Evolutionary conservation across 1,284 basidiomycete species (phyloP).

Genomic region (Ganoderma lucidum): DNA sequence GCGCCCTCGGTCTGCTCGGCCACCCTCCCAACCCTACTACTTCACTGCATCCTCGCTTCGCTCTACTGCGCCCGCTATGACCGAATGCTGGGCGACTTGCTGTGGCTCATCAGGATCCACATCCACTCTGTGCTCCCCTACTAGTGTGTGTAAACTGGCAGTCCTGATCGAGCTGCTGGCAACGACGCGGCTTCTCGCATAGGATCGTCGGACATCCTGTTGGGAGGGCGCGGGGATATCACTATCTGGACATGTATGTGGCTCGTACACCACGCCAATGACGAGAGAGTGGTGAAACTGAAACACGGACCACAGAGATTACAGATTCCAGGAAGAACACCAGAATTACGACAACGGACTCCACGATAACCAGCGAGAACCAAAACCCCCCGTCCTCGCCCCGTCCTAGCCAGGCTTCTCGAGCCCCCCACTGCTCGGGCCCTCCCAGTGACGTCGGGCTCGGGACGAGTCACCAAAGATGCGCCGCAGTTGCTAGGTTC

Average conservation of each 20-base stretch:
- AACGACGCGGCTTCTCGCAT: conserved; percentile 2
- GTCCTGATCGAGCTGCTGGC: neutral
- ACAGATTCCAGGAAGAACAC: neutral
- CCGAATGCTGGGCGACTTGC: conserved; percentile 5
- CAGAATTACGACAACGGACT: neutral
- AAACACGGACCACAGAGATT: neutral
- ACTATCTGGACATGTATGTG: neutral
- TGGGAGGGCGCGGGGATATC: neutral
- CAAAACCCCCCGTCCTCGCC: neutral
- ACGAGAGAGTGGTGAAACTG: conserved; percentile 3
- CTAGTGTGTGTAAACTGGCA: neutral
- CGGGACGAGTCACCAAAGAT: neutral
- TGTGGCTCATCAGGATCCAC: neutral
- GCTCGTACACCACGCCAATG: conserved; percentile 6
- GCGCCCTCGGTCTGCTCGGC: conserved; percentile 11
- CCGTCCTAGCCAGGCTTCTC: neutral
- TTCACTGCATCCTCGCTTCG: neutral
- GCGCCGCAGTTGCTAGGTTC: conserved; percentile 5
- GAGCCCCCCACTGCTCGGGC: neutral
- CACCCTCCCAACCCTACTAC: neutral
- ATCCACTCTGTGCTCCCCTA: neutral
- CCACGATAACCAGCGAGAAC: conserved; percentile 7
- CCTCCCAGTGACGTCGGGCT: neutral
- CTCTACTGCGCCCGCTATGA: neutral
- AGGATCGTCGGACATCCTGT: neutral